phyloP scores from a whole-genome alignment of 305 asterid genomes.

The Ilex paraguariensis region DNA sequence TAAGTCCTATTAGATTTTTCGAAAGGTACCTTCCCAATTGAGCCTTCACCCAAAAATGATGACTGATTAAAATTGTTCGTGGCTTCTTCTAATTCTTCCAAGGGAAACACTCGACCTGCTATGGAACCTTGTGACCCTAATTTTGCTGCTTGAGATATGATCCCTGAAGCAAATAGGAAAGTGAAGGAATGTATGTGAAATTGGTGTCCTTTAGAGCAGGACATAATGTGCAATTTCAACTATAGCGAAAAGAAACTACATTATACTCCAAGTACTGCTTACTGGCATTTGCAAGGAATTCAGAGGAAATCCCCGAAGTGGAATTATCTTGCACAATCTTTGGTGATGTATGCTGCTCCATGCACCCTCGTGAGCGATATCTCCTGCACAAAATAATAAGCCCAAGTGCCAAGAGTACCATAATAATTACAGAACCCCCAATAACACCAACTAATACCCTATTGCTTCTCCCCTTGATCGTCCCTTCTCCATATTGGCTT shows the following conservation, averaged over 20 bases:
- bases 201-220: background rate
- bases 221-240: too few relatives aligned
- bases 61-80: conserved; percentile 60
- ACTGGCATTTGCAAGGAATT: conserved; percentile 78
- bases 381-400: conserved; percentile 44
- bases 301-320: conserved; percentile 52
- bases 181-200: conserved; percentile 1
- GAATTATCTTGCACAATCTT: conserved; percentile 54
- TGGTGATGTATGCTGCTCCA: conserved; percentile 43
- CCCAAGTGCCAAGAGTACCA: conserved; percentile 43
- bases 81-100: conserved; percentile 69
- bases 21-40: conserved; percentile 68
- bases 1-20: conserved; percentile 7
- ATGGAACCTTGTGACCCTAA: conserved; percentile 53
- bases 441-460: conserved; percentile 47
- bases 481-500: conserved; percentile 22
- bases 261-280: conserved; percentile 23
- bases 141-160: conserved; percentile 69
- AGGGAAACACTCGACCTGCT: conserved; percentile 50
- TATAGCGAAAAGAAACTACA: too few relatives aligned
- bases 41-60: conserved; percentile 74
- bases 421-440: conserved; percentile 51
- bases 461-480: conserved; percentile 32
- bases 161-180: conserved; percentile 42
- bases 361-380: conserved; percentile 19